Evolutionary conservation across 108 stramenopile species (phyloP).

Genomic region (Nitzschia sp.): DNA sequence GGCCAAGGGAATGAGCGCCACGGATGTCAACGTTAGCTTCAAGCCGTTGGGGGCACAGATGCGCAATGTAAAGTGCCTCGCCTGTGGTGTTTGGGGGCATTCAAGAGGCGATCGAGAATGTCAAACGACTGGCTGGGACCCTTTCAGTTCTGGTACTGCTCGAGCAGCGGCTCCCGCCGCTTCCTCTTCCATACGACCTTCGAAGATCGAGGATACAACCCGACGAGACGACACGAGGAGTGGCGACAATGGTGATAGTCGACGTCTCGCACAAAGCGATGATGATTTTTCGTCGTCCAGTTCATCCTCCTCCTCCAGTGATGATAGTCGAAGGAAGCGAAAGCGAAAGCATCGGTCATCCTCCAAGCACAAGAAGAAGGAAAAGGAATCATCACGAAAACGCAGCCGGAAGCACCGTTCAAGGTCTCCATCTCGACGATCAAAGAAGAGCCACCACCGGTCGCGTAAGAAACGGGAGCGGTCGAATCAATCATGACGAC

Average conservation of each 20-base stretch:
- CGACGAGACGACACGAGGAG: slow-evolving; percentile 2
- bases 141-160: slow-evolving; percentile 52
- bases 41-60: slow-evolving; percentile 73
- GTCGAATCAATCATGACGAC: neutral
- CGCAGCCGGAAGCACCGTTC: neutral
- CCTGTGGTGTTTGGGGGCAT: slow-evolving; percentile 84
- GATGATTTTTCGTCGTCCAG: neutral
- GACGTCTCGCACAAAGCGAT: neutral
- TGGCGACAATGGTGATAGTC: neutral
- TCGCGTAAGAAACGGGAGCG: neutral
- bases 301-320: neutral
- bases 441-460: neutral
- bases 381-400: no score
- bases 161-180: neutral
- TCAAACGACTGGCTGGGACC: slow-evolving; percentile 80
- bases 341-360: neutral
- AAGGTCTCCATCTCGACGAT: neutral
- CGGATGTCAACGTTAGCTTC: slow-evolving; percentile 59
- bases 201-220: no score
- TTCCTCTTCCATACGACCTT: slow-evolving; percentile 4
- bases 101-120: slow-evolving; percentile 79
- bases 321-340: slow-evolving; percentile 3
- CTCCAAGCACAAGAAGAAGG: neutral
- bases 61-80: slow-evolving; percentile 76
- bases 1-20: slow-evolving; percentile 48